Base-by-base conservation (phyloP, 306 rosid genomes). In the Oemleria cerasiformis region DNA sequence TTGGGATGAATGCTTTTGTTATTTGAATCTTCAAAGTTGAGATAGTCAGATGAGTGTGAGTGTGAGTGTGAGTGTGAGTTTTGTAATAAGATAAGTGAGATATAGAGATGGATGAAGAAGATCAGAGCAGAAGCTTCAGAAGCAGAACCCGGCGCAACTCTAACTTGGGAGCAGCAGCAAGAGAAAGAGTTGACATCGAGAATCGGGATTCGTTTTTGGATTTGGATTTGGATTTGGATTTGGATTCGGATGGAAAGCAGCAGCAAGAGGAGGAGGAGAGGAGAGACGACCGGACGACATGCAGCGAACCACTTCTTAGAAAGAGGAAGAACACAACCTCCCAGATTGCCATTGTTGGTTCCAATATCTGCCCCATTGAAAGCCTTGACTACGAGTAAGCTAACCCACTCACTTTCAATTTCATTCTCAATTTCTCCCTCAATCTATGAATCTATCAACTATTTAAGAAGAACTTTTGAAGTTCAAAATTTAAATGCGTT, bases 381-480 rank as follows among this genome's bases (percentile, higher is more conserved):
- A 92, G 97, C 66, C 96, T 92, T 19, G 97, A 92, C 36, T 92
- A 92, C 68, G 97, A 92, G 97, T 86, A 79, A 23, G 69, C n/a
- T 12, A 48, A 0, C 51, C 51, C 4, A 48, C 12, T 17, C 51
- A 48, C 53, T 48, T 15, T 48, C 53, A 16, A 48, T 48, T 48
- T 48, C 19, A n/a, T 48, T n/a, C 53, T 14, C 53, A 7, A 48
- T 48, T 48, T 48, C 53, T 1, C 14, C 16, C 16, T 13, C 53
- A 15, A 48, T 48, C 7, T 13, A 48, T 15, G 53, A 48, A 15
- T 15, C n/a, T 13, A 48, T 15, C 6, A n/a, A 15, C 14, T 7
- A 48, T 13, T 48, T 48, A 5, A 16, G 16, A 48, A 30, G 36
- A 30, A 30, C 36, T 30, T 25, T 30, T 30, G 36, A 30, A 30